Percentiles rank a stretch among this genome's conserved stretches.
These are phyloP conservation scores for Neonectria sp. DNA, from an alignment of 2,329 filamentous ascomycete genomes.

Conservation along the genomic window DNA sequence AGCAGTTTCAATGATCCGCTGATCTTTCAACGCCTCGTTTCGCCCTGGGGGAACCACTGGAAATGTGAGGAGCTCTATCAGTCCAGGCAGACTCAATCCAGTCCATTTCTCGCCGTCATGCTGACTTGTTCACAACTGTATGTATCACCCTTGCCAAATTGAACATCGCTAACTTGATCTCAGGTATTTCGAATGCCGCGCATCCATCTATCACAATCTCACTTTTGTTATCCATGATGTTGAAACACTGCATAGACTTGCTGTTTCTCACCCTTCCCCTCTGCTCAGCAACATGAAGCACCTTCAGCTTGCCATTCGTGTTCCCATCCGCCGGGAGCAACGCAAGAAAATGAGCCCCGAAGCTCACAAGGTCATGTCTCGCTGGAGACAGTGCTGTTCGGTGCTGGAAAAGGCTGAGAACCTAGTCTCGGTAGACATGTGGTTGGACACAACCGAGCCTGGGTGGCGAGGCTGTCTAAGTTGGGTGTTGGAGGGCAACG, in stretches of 20 bases:
- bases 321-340: not conserved
- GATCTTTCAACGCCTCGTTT: not conserved
- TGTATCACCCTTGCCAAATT: not conserved
- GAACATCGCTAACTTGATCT: not conserved
- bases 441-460: not conserved
- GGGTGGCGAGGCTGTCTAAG: not conserved
- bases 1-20: not conserved
- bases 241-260: not conserved
- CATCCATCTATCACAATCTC: constrained; percentile 3
- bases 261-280: constrained; percentile 2
- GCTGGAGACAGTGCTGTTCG: constrained; percentile 3
- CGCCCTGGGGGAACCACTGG: constrained; percentile 6
- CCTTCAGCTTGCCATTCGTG: constrained; percentile 2
- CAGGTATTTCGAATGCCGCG: constrained; percentile 4
- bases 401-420: constrained; percentile 2
- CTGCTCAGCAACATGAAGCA: constrained; percentile 1
- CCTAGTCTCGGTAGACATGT: not conserved
- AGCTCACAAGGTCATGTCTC: not conserved
- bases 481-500: constrained; percentile 9
- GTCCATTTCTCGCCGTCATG: constrained; percentile 5
- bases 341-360: not conserved
- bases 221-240: constrained; percentile 9
- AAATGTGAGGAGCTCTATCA: constrained; percentile 15
- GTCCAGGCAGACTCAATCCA: constrained; percentile 6
- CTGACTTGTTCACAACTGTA: constrained; percentile 10